Evolutionary conservation across 2,329 filamentous ascomycete species (phyloP).

Genomic region (Penicillium sp.): DNA sequence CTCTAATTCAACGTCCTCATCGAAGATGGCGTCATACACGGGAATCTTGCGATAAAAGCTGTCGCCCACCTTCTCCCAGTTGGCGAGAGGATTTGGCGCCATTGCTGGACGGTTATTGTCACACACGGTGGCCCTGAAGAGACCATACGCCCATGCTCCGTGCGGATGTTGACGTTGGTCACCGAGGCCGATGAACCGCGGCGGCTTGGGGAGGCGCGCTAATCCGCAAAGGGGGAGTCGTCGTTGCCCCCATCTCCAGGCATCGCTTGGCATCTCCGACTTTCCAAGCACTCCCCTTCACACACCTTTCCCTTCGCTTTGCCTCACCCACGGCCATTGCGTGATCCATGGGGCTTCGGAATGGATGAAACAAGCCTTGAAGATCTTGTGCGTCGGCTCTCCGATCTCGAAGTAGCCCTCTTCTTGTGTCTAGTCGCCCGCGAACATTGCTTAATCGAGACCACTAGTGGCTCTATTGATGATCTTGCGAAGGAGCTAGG

Average conservation of each 20-base stretch:
- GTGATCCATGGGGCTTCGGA: slow-evolving; percentile 5
- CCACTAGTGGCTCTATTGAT: slow-evolving; percentile 60
- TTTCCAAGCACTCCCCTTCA: slow-evolving; percentile 1
- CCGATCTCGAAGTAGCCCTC: slow-evolving; percentile 82
- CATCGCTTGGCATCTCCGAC: slow-evolving; percentile 2
- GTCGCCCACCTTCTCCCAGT: slow-evolving; percentile 92
- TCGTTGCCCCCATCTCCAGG: not conserved
- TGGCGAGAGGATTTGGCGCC: slow-evolving; percentile 67
- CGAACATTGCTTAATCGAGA: slow-evolving; percentile 87
- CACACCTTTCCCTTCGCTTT: slow-evolving; percentile 12
- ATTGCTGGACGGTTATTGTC: slow-evolving; percentile 27
- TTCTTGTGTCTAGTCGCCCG: slow-evolving; percentile 76
- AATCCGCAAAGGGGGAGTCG: slow-evolving; percentile 9
- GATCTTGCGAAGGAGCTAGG: slow-evolving; percentile 71
- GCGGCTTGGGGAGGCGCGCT: slow-evolving; percentile 11
- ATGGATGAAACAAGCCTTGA: slow-evolving; percentile 65
- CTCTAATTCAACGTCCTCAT: slow-evolving; percentile 88
- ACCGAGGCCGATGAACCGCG: slow-evolving; percentile 11
- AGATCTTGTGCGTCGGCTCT: slow-evolving; percentile 70
- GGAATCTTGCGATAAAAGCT: slow-evolving; percentile 93
- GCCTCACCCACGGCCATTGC: not conserved
- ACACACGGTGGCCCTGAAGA: slow-evolving; percentile 13
- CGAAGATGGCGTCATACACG: slow-evolving; percentile 89
- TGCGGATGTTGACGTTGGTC: slow-evolving; percentile 17
- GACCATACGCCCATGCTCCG: slow-evolving; percentile 16